Evolutionary conservation across 345 rosid species (phyloP), one percentile per base, ranked within the genome.

Genomic region (Euphorbia peplus): DNA sequence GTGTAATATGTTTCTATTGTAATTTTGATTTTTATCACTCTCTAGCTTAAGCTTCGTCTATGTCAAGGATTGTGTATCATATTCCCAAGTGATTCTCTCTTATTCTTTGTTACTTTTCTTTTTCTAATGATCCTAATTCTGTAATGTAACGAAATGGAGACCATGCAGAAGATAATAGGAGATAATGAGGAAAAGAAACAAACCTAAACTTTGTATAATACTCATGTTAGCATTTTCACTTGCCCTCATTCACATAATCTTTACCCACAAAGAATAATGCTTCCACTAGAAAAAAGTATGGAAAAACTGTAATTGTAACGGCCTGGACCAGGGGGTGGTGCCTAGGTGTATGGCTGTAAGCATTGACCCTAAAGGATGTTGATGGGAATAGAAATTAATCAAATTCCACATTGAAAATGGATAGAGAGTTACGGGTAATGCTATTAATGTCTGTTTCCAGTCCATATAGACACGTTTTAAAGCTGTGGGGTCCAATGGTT

Each of bases 41-140:
- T 61, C 63, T 70, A 63, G 76, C 65, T 80, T 75, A 70, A 70
- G 75, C 70, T 70, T 51, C 63, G 39, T 66, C 32, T 77, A 59
- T 73, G 66, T 63, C 70, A 58, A 58, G 55, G 63, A 64, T 76
- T 44, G 64, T 71, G 80, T 80, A 75, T 70, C 69, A 66, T 70
- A 75, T 65, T 65, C 64, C 63, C 47, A 41, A 42, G 29, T 57
- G 62, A 72, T 63, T 67, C 60, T 63, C 37, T 68, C 12, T 21
- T 46, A 5, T 57, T n/a, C 22, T 26, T 67, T 66, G 29, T 50
- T 59, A 29, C 11, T 22, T 30, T 54, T 46, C 21, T 3, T 55
- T 53, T 44, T 10, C 50, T 11, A 44, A 44, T 44, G 15, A 3
- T 12, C 50, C 50, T 50, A 50, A 18, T 5, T 18, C 54, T 50